Conservation (phyloP, 2,329 filamentous ascomycete genomes). For the Aspergillus sp. region DNA sequence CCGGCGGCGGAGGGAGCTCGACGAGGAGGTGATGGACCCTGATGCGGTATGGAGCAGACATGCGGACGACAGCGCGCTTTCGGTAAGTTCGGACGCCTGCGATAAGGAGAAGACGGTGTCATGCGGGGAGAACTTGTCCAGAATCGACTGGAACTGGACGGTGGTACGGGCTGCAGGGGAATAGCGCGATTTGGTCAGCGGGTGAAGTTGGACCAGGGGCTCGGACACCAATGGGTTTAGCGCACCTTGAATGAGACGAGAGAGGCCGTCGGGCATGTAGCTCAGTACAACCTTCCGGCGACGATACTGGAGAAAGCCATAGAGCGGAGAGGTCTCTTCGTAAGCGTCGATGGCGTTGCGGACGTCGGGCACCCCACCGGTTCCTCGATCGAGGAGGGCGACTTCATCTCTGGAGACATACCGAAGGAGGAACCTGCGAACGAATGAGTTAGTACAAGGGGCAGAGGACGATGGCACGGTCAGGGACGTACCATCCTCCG, state of each 20-base stretch:
- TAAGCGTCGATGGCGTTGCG: conserved; percentile 74
- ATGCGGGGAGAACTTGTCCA: conserved; percentile 74
- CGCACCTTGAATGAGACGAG: conserved; percentile 86
- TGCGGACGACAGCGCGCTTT: conserved; percentile 80
- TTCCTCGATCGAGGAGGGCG: conserved; percentile 71
- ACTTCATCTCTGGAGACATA: conserved; percentile 88
- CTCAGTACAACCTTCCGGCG: conserved; percentile 88
- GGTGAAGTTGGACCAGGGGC: neutral
- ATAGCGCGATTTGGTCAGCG: conserved; percentile 9
- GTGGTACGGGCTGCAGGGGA: conserved; percentile 69
- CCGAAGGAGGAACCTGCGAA: conserved; percentile 82
- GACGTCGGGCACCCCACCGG: conserved; percentile 78
- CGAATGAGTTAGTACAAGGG: neutral
- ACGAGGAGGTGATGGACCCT: conserved; percentile 80
- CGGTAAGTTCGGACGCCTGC: conserved; percentile 73
- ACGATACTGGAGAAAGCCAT: conserved; percentile 86
- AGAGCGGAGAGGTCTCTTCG: conserved; percentile 81
- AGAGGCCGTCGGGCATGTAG: conserved; percentile 87
- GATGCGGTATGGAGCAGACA: conserved; percentile 88
- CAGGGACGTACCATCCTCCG: conserved; percentile 79
- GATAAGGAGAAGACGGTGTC: conserved; percentile 80
- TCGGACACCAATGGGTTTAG: conserved; percentile 5
- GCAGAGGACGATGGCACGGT: neutral
- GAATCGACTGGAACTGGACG: conserved; percentile 62
- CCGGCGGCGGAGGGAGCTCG: conserved; percentile 71